phyloP scores from a whole-genome alignment of 2,329 filamentous ascomycete species.

The Pseudomassariella vexata region DNA sequence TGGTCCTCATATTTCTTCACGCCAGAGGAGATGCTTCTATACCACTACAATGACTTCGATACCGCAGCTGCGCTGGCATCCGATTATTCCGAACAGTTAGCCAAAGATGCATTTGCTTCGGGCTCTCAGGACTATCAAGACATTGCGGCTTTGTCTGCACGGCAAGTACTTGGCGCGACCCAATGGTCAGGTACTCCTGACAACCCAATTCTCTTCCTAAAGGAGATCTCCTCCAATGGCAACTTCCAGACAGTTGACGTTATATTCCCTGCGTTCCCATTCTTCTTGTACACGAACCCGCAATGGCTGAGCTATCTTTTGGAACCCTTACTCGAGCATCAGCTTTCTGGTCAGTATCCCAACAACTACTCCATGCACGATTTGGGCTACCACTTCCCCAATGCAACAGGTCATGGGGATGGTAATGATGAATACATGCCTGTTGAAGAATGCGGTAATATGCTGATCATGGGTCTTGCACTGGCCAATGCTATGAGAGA shows the following conservation, averaged over 20 bases:
- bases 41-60: conserved; percentile 70
- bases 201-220: conserved; percentile 70
- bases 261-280: conserved; percentile 80
- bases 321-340: conserved; percentile 76
- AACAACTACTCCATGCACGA: conserved; percentile 79
- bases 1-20: conserved; percentile 71
- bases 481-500: conserved; percentile 70
- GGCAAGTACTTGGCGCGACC: conserved; percentile 75
- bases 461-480: conserved; percentile 74
- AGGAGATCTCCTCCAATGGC: conserved; percentile 81
- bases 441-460: conserved; percentile 68
- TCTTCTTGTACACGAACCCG: conserved; percentile 81
- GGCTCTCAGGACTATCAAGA: conserved; percentile 72
- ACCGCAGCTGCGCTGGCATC: conserved; percentile 57
- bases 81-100: conserved; percentile 70
- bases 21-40: conserved; percentile 59
- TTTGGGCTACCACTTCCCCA: conserved; percentile 66
- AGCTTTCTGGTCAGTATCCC: conserved; percentile 76
- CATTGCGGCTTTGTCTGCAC: conserved; percentile 70
- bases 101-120: conserved; percentile 64
- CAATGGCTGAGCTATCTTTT: conserved; percentile 74
- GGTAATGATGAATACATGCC: conserved; percentile 71
- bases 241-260: conserved; percentile 85
- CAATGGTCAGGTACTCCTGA: conserved; percentile 69
- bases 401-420: conserved; percentile 67